Conservation (phyloP, 1,284 basidiomycete genomes). For the Ustilago shanxiensis region DNA sequence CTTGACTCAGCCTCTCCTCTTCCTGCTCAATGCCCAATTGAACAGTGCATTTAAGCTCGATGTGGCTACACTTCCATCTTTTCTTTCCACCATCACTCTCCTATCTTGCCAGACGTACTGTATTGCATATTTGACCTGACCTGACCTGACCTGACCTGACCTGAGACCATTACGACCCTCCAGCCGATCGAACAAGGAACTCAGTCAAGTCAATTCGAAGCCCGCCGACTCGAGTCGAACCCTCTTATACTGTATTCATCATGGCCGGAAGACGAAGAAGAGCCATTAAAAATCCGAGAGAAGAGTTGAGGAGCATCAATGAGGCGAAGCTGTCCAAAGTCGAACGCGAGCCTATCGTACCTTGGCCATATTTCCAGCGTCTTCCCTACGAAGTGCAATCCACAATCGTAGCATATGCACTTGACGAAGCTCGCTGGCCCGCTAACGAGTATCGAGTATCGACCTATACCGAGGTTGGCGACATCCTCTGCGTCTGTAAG, state of each 20-base stretch:
- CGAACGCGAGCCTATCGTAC: not conserved
- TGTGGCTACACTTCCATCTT: not conserved
- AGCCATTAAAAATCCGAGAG: no score
- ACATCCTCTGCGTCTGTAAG: not conserved
- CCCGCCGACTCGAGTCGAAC: no score
- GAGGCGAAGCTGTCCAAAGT: not conserved
- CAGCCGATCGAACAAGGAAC: no score
- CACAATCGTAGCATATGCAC: slow-evolving; percentile 3
- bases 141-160: no score
- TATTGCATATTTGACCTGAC: no score
- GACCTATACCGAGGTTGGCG: not conserved
- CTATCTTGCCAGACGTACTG: no score
- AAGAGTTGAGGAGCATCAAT: not conserved
- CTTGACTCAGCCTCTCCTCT: not conserved
- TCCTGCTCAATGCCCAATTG: not conserved
- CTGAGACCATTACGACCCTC: no score
- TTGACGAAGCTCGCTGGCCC: not conserved
- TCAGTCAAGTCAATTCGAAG: no score
- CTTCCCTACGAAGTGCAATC: slow-evolving; percentile 15
- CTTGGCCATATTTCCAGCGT: not conserved
- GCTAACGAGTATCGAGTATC: not conserved
- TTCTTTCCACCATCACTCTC: no score
- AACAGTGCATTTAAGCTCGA: not conserved
- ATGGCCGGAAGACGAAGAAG: no score
- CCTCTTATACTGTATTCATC: no score